Evolutionary conservation across 148 eudicot genomes (phyloP).

Genomic region (Nepenthes mirabilis): DNA sequence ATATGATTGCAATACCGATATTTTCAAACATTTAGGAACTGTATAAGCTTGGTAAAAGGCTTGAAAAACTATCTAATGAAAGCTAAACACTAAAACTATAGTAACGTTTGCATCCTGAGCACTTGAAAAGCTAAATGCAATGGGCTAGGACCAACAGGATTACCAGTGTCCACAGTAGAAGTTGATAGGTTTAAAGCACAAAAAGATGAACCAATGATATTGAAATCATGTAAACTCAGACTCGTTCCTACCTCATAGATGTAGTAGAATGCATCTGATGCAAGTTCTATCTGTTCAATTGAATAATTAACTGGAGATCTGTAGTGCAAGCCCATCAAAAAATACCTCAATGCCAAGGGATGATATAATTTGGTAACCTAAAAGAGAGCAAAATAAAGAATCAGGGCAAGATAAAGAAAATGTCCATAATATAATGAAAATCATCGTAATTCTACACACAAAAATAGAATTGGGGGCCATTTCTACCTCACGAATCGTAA

Average conservation of each 20-base stretch:
- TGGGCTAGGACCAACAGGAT: too few relatives aligned
- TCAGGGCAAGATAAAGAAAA: not conserved
- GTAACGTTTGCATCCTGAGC: too few relatives aligned
- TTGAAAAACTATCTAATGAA: too few relatives aligned
- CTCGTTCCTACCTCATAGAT: constrained; percentile 54
- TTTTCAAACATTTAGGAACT: too few relatives aligned
- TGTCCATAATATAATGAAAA: not conserved
- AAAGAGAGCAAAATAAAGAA: constrained; percentile 5
- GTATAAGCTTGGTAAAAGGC: too few relatives aligned
- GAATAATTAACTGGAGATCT: constrained; percentile 78
- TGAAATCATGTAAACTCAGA: not conserved
- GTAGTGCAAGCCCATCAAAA: constrained; percentile 66
- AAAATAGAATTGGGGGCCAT: not conserved
- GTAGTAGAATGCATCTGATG: constrained; percentile 63
- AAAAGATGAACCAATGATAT: too few relatives aligned
- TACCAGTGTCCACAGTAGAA: too few relatives aligned
- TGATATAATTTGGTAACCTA: constrained; percentile 71
- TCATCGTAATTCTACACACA: not conserved
- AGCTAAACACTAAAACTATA: too few relatives aligned
- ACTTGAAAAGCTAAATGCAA: too few relatives aligned
- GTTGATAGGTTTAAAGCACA: too few relatives aligned
- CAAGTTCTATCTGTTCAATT: constrained; percentile 40
- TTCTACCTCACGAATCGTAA: constrained; percentile 79
- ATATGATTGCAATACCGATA: too few relatives aligned
- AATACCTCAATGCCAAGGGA: constrained; percentile 83